Evolutionary conservation across 371 early-diverging fungal species (phyloP), one percentile per base, ranked within the genome.

Genomic region (Apophysomyces variabilis): DNA sequence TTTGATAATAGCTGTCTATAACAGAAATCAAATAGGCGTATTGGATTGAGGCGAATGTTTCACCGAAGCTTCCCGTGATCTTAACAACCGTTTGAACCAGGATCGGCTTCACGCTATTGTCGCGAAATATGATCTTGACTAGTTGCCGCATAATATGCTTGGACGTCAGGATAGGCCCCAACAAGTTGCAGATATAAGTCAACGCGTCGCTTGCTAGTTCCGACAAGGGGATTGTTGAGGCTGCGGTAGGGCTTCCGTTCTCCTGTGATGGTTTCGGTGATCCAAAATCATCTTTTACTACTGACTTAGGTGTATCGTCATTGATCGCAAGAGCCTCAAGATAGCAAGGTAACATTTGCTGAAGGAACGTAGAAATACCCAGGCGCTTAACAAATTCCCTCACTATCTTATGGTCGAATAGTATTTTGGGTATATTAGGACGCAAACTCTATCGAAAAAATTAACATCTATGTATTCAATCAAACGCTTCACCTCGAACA

Each of bases 21-120:
- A 86, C 35, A 32, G 83, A 76, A 36, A 87, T 79, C 45, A 87
- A 72, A 46, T 89, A 85, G 4, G 82, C 74, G 57, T 85, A 85
- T 60, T 89, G 89, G 1, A 89, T 80, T 1, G 85, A 66, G 7
- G 86, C 82, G 73, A 89, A 89, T 1, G 89, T 87, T n/a, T 85
- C 82, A 0, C 89, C 89, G 75, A 89, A 89, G 21, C 72, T 78
- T 3, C 80, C 73, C 59, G 77, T 74, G 14, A 89, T 86, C 8
- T 77, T 77, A 11, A 80, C 72, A 6, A 85, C 70, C 1, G 86
- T 79, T 12, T 77, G 72, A 41, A 83, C 65, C 2, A 86, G 37
- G 7, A 83, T 58, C 1, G 76, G 72, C 13, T 83, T 70, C 12
- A 77, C 69, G 1, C 71, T 54, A 35, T 81, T 79, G 18, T 87